Evolutionary conservation across 768 basidiomycete species (phyloP), one percentile per base, ranked within the genome.

Genomic region (Kwoniella heveanensis): DNA sequence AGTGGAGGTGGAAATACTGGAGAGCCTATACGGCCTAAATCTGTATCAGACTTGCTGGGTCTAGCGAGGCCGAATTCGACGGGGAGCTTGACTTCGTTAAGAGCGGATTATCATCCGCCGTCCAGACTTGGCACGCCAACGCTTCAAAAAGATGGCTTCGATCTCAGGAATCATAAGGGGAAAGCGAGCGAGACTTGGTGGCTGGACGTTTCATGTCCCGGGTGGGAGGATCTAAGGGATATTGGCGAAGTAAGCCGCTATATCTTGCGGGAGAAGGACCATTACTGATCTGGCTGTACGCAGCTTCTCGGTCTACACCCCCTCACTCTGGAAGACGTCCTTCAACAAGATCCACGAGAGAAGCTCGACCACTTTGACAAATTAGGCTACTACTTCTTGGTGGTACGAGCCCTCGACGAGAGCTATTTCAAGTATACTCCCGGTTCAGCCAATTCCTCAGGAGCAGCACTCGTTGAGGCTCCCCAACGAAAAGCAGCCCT

Each of bases 371-470:
- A 88, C 21, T 95, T 94, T 74, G 86, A 89, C 0, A 87, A 85
- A 68, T 84, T 97, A 15, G 94, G 92, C 1, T 97, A 97, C 80
- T 92, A 94, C 77, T 92, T 97, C 72, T 83, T 95, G 59, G 89
- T 89, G 21, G 91, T 94, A 71, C 85, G 90, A 50, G 88, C 92
- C 0, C 85, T 93, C 54, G 90, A 92, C 44, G 82, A 83, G 60
- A 72, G 77, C 19, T 83, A 82, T 71, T 82, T 82, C 74, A 76
- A 77, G 47, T 82, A 81, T 62, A 79, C 81, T 2, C 78, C 79
- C 21, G 72, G 76, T 22, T 61, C 66, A n/a, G 39, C 54, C 13
- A 55, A 30, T 29, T n/a, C 70, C 2, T 56, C 66, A 2, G 50
- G 39, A 12, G 55, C 29, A 1, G 49, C 59, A 10, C 54, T 64